These are phyloP conservation scores for Coniferiporia sulphurascens DNA, from an alignment of 1,284 basidiomycete species.

Conservation along the genomic window DNA sequence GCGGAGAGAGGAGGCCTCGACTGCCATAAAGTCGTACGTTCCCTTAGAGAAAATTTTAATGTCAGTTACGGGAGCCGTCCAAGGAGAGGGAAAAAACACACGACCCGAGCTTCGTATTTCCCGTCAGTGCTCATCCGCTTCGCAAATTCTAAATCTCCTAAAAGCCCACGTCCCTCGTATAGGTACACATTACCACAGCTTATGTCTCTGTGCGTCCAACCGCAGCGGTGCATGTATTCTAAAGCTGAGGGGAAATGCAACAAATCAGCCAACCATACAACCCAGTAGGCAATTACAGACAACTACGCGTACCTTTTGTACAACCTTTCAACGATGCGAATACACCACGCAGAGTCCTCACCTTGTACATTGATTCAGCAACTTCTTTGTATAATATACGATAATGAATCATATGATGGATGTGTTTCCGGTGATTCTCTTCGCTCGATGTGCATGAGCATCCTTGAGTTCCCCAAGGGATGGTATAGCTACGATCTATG, in stretches of 20 bases:
- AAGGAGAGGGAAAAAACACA: not conserved
- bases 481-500: not conserved
- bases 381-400: not conserved
- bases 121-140: not conserved
- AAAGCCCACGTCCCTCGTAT: not conserved
- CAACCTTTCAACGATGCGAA: no score
- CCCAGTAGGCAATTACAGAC: no score
- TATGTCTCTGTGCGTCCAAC: not conserved
- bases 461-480: not conserved
- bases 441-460: not conserved
- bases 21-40: no score
- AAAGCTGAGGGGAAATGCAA: not conserved
- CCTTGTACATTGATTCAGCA: not conserved
- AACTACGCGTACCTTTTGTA: no score
- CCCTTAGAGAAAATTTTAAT: no score
- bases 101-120: not conserved
- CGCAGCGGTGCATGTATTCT: not conserved
- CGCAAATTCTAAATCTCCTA: not conserved
- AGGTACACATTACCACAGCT: not conserved
- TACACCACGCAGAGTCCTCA: no score
- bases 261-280: no score
- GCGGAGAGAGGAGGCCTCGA: no score
- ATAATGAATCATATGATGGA: slow-evolving; percentile 6
- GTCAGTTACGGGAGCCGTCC: no score
- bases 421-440: not conserved